A percentile compares a stretch with the other conserved stretches of the same genome.
Conservation (phyloP, 176 grass and related monocot genomes). For the Hyparrhenia diplandra region DNA sequence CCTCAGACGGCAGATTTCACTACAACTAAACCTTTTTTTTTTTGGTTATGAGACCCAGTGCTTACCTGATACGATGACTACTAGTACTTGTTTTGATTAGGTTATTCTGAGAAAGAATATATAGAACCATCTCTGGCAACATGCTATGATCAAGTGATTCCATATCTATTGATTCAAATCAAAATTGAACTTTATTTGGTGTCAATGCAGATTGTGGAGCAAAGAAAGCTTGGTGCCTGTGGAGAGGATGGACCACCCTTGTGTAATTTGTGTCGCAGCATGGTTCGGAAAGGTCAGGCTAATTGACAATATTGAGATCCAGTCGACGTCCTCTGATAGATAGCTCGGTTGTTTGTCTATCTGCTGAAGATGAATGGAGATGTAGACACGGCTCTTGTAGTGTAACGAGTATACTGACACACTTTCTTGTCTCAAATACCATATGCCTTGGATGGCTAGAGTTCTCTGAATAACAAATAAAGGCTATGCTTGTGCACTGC, state of each 20-base stretch:
- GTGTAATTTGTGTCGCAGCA: constrained; percentile 67
- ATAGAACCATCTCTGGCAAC: not conserved
- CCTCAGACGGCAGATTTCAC: no score
- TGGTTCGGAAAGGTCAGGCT: constrained; percentile 83
- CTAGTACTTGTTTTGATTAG: no score
- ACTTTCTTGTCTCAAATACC: no score
- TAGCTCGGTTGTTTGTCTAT: not conserved
- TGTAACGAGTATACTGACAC: no score
- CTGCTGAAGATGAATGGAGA: not conserved
- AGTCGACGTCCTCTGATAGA: not conserved
- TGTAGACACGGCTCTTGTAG: not conserved
- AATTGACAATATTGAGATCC: constrained; percentile 80
- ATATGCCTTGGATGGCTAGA: no score
- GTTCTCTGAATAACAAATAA: no score
- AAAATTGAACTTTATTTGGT: not conserved
- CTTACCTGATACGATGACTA: no score
- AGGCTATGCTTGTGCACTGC: no score
- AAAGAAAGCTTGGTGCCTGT: constrained; percentile 52
- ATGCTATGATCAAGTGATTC: no score
- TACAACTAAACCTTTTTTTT: no score
- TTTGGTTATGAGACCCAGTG: no score
- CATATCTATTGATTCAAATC: not conserved
- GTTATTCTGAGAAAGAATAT: not conserved
- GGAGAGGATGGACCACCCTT: constrained; percentile 35
- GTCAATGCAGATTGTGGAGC: constrained; percentile 60